Evolutionary conservation across 768 basidiomycete species (phyloP).

Genomic region (Phanerochaete carnosa): DNA sequence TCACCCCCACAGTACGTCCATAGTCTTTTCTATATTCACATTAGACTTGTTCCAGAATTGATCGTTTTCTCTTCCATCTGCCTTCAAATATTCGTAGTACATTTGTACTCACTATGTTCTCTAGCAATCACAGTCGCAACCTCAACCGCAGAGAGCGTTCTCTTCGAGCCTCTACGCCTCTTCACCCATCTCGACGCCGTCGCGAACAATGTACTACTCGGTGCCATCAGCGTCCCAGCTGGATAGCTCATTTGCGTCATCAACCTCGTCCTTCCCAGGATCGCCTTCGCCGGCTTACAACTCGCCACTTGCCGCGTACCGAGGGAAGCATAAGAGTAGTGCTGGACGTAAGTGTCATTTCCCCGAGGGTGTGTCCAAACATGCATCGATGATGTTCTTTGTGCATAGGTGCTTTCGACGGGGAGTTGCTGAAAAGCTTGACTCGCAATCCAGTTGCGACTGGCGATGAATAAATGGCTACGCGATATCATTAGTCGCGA

Average conservation of each 20-base stretch:
- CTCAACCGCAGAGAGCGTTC: slow-evolving; percentile 27
- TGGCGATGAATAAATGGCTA: slow-evolving; percentile 16
- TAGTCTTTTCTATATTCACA: slow-evolving; percentile 18
- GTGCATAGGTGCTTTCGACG: slow-evolving; percentile 24
- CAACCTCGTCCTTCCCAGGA: slow-evolving; percentile 19
- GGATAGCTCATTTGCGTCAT: slow-evolving; percentile 34
- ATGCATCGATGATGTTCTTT: not conserved
- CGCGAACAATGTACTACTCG: slow-evolving; percentile 30
- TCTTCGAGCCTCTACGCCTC: slow-evolving; percentile 21
- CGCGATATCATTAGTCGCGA: not conserved
- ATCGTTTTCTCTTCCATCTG: no score
- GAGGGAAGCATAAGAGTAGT: slow-evolving; percentile 33
- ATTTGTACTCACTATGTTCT: not conserved
- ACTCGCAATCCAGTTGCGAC: slow-evolving; percentile 13
- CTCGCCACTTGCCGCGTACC: slow-evolving; percentile 34
- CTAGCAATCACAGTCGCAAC: slow-evolving; percentile 21
- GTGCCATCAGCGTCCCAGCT: slow-evolving; percentile 22
- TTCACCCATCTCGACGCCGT: slow-evolving; percentile 36
- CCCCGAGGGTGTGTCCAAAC: not conserved
- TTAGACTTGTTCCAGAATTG: no score
- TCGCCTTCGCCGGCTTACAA: slow-evolving; percentile 18
- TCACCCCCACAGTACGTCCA: slow-evolving; percentile 14
- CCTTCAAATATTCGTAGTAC: not conserved
- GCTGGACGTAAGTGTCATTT: slow-evolving; percentile 31
- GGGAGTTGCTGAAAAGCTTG: slow-evolving; percentile 20